phyloP scores from a whole-genome alignment of 306 rosid species.

The Astragalus glycyphyllos region DNA sequence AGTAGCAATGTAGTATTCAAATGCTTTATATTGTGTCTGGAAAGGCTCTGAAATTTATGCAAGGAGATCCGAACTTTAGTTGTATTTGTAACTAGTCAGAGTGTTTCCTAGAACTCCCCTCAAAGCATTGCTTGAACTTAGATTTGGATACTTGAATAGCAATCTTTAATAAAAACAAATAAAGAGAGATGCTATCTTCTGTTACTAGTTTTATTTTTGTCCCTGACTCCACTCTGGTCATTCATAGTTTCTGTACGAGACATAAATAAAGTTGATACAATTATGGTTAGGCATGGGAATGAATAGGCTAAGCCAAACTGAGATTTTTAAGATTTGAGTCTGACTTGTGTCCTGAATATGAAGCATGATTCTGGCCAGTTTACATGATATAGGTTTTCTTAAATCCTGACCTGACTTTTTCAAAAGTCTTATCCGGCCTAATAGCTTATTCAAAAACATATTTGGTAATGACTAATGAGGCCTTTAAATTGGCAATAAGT shows the following conservation, averaged over 20 bases:
- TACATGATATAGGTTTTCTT: not conserved
- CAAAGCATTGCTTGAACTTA: not conserved
- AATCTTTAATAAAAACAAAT: conserved; percentile 1
- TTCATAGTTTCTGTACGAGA: conserved; percentile 8
- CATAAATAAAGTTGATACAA: not conserved
- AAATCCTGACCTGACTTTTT: no score
- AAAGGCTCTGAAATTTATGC: no score
- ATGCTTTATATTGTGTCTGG: not conserved
- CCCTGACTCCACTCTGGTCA: not conserved
- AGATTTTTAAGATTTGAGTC: not conserved
- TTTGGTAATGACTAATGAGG: not conserved
- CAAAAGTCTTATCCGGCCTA: not conserved
- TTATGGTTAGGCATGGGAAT: not conserved
- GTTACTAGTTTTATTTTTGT: not conserved
- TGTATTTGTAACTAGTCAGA: not conserved
- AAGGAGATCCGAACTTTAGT: conserved; percentile 12
- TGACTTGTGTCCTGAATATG: not conserved
- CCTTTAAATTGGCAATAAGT: not conserved
- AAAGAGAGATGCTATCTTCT: conserved; percentile 3
- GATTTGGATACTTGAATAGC: conserved; percentile 21
- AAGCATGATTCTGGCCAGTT: not conserved
- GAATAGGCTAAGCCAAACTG: not conserved
- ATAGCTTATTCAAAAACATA: not conserved
- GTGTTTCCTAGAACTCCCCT: conserved; percentile 2
- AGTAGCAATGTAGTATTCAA: not conserved